Evolutionary conservation across 495 filamentous ascomycete genomes (phyloP).

Genomic region (Astrocystis sublimbata): DNA sequence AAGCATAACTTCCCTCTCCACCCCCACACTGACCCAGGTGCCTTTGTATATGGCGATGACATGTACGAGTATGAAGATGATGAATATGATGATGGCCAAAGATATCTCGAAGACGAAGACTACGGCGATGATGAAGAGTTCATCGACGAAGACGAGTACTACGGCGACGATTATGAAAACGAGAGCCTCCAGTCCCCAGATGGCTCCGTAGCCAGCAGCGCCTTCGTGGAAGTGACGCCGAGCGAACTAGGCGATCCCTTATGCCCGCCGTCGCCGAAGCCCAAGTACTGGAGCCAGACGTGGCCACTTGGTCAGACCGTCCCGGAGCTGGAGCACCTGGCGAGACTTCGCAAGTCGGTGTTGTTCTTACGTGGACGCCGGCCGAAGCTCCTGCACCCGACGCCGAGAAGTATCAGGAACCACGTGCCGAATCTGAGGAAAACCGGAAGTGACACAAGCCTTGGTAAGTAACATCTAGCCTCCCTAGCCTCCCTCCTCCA

Average conservation of each 20-base stretch:
- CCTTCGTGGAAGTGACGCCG: too few species aligned
- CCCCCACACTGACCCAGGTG: too few species aligned
- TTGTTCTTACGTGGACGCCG: too few species aligned
- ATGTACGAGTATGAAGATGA: too few species aligned
- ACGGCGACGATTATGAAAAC: neutral
- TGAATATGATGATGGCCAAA: too few species aligned
- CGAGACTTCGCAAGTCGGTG: neutral
- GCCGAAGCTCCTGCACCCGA: conserved; percentile 13
- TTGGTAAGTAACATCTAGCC: conserved; percentile 8
- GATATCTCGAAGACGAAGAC: neutral
- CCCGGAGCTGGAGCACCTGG: conserved; percentile 2
- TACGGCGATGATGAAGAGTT: neutral
- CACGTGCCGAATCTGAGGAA: neutral
- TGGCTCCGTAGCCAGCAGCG: too few species aligned
- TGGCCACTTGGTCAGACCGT: neutral
- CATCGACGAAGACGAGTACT: too few species aligned
- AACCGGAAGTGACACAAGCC: neutral
- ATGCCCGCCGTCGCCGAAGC: neutral
- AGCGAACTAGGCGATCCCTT: neutral
- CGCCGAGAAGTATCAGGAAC: neutral
- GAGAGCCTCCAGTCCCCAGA: too few species aligned
- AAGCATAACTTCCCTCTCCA: too few species aligned
- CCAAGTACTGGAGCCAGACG: neutral
- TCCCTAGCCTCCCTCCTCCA: too few species aligned
- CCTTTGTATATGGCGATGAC: too few species aligned